Percentiles rank a stretch among this genome's conserved stretches.
Evolutionary conservation across 352 stramenopile genomes (phyloP).

Genomic region (Phytophthora ohioensis): DNA sequence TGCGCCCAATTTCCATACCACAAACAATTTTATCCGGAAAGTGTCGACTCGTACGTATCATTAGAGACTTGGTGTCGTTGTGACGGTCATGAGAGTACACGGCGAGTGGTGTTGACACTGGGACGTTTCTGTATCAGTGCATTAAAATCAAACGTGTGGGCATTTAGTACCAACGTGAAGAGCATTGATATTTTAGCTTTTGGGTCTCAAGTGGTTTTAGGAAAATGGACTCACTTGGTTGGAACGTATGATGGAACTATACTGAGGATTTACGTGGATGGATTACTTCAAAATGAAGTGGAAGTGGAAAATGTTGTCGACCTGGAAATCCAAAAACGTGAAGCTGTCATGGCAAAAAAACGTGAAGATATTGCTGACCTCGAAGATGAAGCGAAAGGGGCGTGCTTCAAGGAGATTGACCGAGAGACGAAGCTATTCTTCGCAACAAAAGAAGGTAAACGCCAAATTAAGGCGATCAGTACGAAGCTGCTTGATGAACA

Average conservation of each 20-base stretch:
- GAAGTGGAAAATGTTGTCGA: conserved; percentile 81
- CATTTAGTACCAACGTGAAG: conserved; percentile 81
- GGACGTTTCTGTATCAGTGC: conserved; percentile 81
- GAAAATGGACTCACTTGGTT: conserved; percentile 89
- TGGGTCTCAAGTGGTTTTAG: conserved; percentile 57
- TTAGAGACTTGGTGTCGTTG: conserved; percentile 86
- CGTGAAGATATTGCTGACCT: conserved; percentile 78
- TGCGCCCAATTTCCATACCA: conserved; percentile 68
- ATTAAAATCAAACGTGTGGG: conserved; percentile 80
- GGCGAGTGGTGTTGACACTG: conserved; percentile 72
- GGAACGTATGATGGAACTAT: conserved; percentile 91
- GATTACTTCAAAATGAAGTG: conserved; percentile 72
- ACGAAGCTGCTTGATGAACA: conserved; percentile 85
- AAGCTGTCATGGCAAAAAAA: conserved; percentile 75
- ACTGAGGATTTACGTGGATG: conserved; percentile 85
- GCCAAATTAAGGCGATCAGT: conserved; percentile 63
- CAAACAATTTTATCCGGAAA: conserved; percentile 47
- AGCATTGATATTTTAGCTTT: conserved; percentile 80
- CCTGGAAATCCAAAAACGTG: conserved; percentile 66
- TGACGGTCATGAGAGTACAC: conserved; percentile 73
- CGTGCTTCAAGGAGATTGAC: conserved; percentile 83
- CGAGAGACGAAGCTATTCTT: conserved; percentile 72
- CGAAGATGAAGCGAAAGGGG: conserved; percentile 77
- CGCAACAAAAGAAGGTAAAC: conserved; percentile 74
- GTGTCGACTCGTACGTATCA: conserved; percentile 52